A percentile compares a stretch with the other conserved stretches of the same genome.
These are phyloP conservation scores for Aspergillus ostianus DNA, from an alignment of 495 filamentous ascomycete genomes.

Conservation along the genomic window DNA sequence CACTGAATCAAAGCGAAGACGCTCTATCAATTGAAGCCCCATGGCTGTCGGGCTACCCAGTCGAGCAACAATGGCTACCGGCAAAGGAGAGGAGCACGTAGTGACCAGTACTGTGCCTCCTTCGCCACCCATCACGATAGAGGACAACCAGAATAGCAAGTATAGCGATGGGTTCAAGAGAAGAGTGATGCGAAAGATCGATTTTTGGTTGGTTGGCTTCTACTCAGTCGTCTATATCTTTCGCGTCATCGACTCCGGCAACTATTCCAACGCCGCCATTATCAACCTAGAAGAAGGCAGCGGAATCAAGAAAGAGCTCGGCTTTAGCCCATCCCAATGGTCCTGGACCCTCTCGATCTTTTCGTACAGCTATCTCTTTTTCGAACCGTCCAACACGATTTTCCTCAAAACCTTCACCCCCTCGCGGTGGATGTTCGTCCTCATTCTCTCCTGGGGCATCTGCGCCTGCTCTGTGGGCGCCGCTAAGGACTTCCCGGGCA, in stretches of 20 bases:
- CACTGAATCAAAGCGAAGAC: too few species aligned
- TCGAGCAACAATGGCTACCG: too few species aligned
- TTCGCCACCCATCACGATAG: background rate
- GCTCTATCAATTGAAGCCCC: too few species aligned
- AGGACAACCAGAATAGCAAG: background rate
- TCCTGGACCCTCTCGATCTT: constrained; percentile 45
- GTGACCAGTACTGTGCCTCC: too few species aligned
- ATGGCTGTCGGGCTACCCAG: too few species aligned
- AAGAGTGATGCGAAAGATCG: constrained; percentile 35
- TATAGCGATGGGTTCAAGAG: constrained; percentile 23
- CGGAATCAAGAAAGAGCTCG: constrained; percentile 42
- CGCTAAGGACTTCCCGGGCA: constrained; percentile 35
- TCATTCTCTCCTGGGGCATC: constrained; percentile 42
- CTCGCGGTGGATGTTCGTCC: constrained; percentile 44
- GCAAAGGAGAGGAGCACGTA: too few species aligned
- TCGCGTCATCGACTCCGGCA: constrained; percentile 38
- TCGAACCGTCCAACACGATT: constrained; percentile 43
- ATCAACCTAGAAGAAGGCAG: constrained; percentile 46
- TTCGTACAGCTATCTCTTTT: constrained; percentile 40
- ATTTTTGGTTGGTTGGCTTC: constrained; percentile 43
- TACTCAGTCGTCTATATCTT: constrained; percentile 46
- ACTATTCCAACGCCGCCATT: constrained; percentile 46
- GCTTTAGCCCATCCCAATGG: constrained; percentile 37
- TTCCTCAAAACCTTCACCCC: constrained; percentile 32
- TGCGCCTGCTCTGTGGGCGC: constrained; percentile 35